Conservation (phyloP, 768 basidiomycete species). For the Auriculariales sp. region DNA sequence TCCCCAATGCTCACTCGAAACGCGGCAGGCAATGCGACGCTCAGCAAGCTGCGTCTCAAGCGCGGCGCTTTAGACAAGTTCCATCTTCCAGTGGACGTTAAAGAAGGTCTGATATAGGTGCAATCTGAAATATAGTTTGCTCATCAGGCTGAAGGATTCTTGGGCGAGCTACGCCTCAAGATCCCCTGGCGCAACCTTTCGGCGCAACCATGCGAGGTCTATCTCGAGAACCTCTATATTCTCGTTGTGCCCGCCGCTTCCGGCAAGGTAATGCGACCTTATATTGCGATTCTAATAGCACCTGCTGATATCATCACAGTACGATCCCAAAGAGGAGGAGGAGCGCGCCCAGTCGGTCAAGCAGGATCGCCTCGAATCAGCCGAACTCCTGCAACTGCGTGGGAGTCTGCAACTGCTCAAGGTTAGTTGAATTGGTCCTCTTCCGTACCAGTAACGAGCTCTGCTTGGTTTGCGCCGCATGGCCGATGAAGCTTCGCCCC, state of each 20-base stretch:
- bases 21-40: slow-evolving; percentile 51
- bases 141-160: slow-evolving; percentile 37
- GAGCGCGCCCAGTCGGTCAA: slow-evolving; percentile 70
- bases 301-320: slow-evolving; percentile 7
- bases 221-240: slow-evolving; percentile 89
- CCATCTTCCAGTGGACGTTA: slow-evolving; percentile 84
- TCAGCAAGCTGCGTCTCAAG: slow-evolving; percentile 76
- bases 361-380: slow-evolving; percentile 74
- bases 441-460: not conserved
- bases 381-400: slow-evolving; percentile 60
- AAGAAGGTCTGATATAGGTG: slow-evolving; percentile 47
- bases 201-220: slow-evolving; percentile 79
- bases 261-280: slow-evolving; percentile 25
- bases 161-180: slow-evolving; percentile 75
- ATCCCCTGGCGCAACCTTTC: slow-evolving; percentile 83
- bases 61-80: slow-evolving; percentile 92
- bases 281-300: not conserved
- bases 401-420: not conserved
- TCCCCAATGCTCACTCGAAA: slow-evolving; percentile 4
- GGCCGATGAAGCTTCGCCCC: too few species aligned
- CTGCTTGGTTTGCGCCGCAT: too few species aligned
- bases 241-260: slow-evolving; percentile 75
- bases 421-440: not conserved
- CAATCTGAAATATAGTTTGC: not conserved
- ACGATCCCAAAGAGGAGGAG: slow-evolving; percentile 77